Percentiles rank a stretch among this genome's conserved stretches.
Evolutionary conservation across 2,329 filamentous ascomycete species (phyloP).

Genomic region (Mycosphaerella arachidis): DNA sequence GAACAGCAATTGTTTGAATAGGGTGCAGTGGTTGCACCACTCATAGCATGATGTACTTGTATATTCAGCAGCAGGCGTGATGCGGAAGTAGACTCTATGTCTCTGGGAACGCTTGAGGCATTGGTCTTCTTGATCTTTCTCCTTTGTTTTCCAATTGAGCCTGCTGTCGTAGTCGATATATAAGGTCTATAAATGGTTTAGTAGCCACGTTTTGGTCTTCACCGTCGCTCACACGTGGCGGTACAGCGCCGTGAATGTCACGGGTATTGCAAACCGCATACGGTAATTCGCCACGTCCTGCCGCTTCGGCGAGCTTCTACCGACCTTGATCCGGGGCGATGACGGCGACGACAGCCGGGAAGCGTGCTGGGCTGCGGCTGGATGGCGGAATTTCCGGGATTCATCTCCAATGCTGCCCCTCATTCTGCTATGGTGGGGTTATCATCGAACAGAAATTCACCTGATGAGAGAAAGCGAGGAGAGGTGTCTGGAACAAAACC

Average conservation of each 20-base stretch:
- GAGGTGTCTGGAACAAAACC: neutral
- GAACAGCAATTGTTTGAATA: constrained; percentile 8
- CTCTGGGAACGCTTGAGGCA: constrained; percentile 8
- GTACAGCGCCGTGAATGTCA: neutral
- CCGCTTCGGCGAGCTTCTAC: neutral
- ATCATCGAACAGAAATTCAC: neutral
- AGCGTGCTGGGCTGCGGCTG: neutral
- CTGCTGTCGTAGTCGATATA: neutral
- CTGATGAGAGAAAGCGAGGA: neutral
- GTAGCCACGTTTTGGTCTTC: neutral
- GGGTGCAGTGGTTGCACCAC: constrained; percentile 10
- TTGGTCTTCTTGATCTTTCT: no score
- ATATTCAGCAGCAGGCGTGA: constrained; percentile 22
- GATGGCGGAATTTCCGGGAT: constrained; percentile 1
- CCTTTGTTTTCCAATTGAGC: no score
- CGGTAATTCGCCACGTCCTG: constrained; percentile 5
- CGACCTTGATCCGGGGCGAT: neutral
- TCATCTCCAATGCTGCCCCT: constrained; percentile 1
- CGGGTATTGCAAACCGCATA: constrained; percentile 2
- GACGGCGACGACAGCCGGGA: neutral
- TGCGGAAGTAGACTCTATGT: constrained; percentile 18
- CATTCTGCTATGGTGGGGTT: neutral
- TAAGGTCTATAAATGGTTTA: neutral
- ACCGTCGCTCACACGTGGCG: neutral
- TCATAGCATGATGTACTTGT: constrained; percentile 24